These are phyloP conservation scores for Dactylellina haptotyla DNA, from an alignment of 2,329 filamentous ascomycete species.

Conservation along the genomic window DNA sequence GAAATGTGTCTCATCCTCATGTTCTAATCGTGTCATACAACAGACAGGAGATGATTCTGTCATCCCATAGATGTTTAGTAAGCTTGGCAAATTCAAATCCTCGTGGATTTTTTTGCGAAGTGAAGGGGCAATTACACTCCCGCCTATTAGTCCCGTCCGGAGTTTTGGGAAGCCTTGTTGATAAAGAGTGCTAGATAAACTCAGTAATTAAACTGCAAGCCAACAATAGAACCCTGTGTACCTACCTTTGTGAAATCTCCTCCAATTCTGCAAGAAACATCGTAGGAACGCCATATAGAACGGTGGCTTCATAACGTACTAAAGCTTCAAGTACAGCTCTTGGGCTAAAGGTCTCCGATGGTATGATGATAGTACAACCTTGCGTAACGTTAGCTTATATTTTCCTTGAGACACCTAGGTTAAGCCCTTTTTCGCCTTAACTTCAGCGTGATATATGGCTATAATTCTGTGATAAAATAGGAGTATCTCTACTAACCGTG, in stretches of 20 bases:
- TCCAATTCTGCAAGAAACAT: conserved; percentile 92
- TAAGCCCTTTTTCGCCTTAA: too few relatives aligned
- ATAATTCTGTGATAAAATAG: neutral
- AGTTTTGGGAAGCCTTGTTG: conserved; percentile 71
- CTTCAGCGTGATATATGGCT: too few relatives aligned
- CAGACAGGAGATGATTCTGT: conserved; percentile 79
- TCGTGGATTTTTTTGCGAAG: conserved; percentile 80
- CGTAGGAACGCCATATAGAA: conserved; percentile 72
- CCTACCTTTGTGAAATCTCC: conserved; percentile 66
- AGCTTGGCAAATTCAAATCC: conserved; percentile 73
- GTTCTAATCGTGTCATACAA: conserved; percentile 80
- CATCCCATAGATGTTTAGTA: conserved; percentile 88
- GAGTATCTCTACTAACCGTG: conserved; percentile 62
- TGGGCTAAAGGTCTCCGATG: conserved; percentile 86
- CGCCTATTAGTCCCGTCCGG: conserved; percentile 89
- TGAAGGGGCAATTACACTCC: conserved; percentile 79
- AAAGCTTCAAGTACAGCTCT: conserved; percentile 73
- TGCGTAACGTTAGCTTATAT: conserved; percentile 57
- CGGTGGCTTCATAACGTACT: conserved; percentile 72
- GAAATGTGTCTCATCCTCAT: conserved; percentile 73
- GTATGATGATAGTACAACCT: conserved; percentile 83
- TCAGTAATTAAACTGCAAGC: neutral
- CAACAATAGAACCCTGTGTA: neutral
- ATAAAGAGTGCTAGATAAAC: conserved; percentile 61
- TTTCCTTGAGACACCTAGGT: too few relatives aligned